A percentile compares a stretch with the other conserved stretches of the same genome.
Evolutionary conservation across 306 rosid species (phyloP).

Genomic region (Pterocarpus macrocarpus): DNA sequence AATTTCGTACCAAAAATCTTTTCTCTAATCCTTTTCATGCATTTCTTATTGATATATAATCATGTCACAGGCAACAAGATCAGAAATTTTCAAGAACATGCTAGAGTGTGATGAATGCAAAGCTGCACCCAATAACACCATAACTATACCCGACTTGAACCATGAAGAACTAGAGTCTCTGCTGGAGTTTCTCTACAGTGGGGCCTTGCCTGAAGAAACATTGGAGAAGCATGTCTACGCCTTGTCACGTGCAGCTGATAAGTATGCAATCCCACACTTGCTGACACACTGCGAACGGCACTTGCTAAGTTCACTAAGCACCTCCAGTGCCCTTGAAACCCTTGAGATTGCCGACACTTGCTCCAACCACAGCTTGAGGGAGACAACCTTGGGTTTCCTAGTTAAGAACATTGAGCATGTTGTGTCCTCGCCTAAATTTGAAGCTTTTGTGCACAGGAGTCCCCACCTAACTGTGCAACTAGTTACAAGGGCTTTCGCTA

Average conservation of each 20-base stretch:
- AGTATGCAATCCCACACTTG: constrained; percentile 72
- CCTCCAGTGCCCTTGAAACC: constrained; percentile 64
- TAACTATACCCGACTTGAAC: constrained; percentile 66
- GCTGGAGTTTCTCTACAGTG: constrained; percentile 76
- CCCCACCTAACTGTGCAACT: constrained; percentile 77
- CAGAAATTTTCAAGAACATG: constrained; percentile 80
- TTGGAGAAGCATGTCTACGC: constrained; percentile 70
- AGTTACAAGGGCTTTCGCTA: constrained; percentile 66
- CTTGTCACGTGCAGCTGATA: constrained; percentile 76
- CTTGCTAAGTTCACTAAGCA: constrained; percentile 55
- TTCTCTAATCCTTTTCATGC: too few species aligned
- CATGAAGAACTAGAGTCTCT: constrained; percentile 71
- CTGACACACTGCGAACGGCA: constrained; percentile 68
- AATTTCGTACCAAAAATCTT: too few species aligned
- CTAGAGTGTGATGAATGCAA: constrained; percentile 78
- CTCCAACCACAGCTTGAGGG: constrained; percentile 58
- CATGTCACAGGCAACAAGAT: constrained; percentile 68
- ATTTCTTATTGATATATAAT: too few species aligned
- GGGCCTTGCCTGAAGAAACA: constrained; percentile 57
- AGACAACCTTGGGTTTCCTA: constrained; percentile 63
- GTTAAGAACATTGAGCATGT: constrained; percentile 64
- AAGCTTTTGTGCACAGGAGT: constrained; percentile 69
- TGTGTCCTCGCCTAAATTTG: constrained; percentile 60
- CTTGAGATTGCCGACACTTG: constrained; percentile 75
- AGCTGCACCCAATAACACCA: constrained; percentile 57